phyloP scores from a whole-genome alignment of 202 grass and related monocot genomes.

The Panicum virgatum region DNA sequence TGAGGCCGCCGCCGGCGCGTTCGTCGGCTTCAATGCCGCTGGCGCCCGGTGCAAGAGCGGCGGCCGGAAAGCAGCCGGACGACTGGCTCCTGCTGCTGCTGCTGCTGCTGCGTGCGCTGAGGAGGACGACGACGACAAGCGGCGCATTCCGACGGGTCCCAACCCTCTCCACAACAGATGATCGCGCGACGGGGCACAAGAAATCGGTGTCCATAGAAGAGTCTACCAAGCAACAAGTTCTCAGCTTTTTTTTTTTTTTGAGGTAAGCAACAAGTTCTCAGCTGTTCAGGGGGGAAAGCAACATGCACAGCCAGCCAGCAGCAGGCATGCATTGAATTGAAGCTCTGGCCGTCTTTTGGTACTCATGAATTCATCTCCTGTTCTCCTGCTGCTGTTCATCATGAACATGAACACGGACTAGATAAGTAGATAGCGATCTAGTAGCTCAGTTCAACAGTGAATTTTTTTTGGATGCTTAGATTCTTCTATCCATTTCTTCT shows the following conservation, averaged over 20 bases:
- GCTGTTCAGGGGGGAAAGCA: neutral
- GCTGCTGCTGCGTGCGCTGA: slow-evolving; percentile 7
- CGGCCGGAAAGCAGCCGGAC: neutral
- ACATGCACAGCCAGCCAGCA: neutral
- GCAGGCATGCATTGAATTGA: neutral
- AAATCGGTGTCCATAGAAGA: neutral
- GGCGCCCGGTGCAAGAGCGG: slow-evolving; percentile 14
- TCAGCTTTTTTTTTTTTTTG: too few relatives aligned
- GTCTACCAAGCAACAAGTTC: neutral
- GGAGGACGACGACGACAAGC: slow-evolving; percentile 54
- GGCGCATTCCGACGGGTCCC: slow-evolving; percentile 63
- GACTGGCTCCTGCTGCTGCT: too few relatives aligned
- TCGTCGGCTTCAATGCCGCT: slow-evolving; percentile 9
- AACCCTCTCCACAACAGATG: slow-evolving; percentile 81
- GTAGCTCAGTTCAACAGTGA: neutral
- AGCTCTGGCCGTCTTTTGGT: neutral
- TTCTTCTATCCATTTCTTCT: neutral
- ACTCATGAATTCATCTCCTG: neutral
- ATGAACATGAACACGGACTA: slow-evolving; percentile 17
- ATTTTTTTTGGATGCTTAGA: neutral
- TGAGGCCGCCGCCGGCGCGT: neutral
- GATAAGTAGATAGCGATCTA: neutral
- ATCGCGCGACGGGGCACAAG: neutral
- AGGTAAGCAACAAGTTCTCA: too few relatives aligned
- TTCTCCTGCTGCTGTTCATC: slow-evolving; percentile 6